Evolutionary conservation across 129 eudicot genomes (phyloP), one percentile per base, ranked within the genome.

Genomic region (Flaveria brownii): DNA sequence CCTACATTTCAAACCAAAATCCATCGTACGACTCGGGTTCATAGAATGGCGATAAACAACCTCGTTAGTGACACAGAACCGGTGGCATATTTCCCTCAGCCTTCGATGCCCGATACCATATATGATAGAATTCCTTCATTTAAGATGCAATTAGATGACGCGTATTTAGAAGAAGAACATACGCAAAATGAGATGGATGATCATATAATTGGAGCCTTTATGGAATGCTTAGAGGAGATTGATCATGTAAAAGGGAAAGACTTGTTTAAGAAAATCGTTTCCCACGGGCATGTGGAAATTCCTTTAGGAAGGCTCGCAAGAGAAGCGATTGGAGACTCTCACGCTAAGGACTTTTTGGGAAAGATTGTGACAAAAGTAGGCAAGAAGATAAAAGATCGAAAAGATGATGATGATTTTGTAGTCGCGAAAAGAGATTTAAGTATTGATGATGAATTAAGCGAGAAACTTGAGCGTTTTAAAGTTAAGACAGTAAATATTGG

Each of bases 391-490:
- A 60, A 42, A 11, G 46, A 49, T 22, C n/a, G 8, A 10, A 61
- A 20, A 33, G 77, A 71, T 43, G 69, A 18, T 43, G 73, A 46
- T 20, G 78, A 68, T 43, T 56, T 65, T 6, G 71, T 7, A 9
- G 65, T n/a, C 15, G 26, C 57, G 9, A 62, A 74, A 9, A 82
- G 84, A 74, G 87, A 74, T 57, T 64, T 63, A 11, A 45, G 70
- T 17, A 10, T 73, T 46, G 80, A 80, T 47, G 78, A 65, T 43
- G 84, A 69, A 16, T 45, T 62, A 17, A 72, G 36, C 26, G 49
- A 45, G 3, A 82, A 76, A 73, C 79, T 86, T 17, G 89, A 86
- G 57, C 76, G 89, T 16, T 86, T 86, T 41, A 86, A 86, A 57
- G 85, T 86, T n/a, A 82, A 80, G 78, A 80, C 86, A 0, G 74